Conservation (phyloP, 495 filamentous ascomycete species). For the Aspergillus haitiensis region DNA sequence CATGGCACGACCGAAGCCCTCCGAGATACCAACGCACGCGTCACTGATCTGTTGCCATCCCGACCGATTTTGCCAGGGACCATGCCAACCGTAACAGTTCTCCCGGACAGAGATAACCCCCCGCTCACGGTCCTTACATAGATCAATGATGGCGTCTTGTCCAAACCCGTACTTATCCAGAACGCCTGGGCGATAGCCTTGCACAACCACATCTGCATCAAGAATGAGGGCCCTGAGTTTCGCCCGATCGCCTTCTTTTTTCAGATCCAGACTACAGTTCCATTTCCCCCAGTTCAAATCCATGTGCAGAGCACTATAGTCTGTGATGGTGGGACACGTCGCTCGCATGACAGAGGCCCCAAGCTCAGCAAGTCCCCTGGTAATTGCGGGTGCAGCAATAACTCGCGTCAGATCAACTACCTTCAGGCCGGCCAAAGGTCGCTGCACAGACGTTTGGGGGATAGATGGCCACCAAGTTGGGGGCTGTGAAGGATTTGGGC, state of each 20-base stretch:
- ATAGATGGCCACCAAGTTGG: too few species aligned
- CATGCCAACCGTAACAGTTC: slow-evolving; percentile 60
- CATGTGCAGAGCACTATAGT: slow-evolving; percentile 44
- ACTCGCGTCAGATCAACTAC: too few species aligned
- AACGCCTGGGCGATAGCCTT: slow-evolving; percentile 39
- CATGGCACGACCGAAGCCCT: too few species aligned
- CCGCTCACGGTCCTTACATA: slow-evolving; percentile 44
- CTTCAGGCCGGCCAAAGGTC: too few species aligned
- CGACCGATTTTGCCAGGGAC: slow-evolving; percentile 34
- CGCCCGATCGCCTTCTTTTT: too few species aligned
- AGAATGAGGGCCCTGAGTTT: too few species aligned
- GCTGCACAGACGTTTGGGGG: background rate
- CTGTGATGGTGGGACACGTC: slow-evolving; percentile 44
- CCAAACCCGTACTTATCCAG: slow-evolving; percentile 55
- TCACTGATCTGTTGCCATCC: slow-evolving; percentile 54
- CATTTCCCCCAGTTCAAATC: slow-evolving; percentile 52
- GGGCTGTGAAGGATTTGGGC: too few species aligned
- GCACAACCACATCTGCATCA: too few species aligned
- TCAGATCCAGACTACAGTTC: too few species aligned
- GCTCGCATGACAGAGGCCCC: too few species aligned
- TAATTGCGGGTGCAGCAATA: too few species aligned
- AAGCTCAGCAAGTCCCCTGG: too few species aligned
- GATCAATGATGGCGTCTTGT: slow-evolving; percentile 47
- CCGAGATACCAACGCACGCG: slow-evolving; percentile 18
- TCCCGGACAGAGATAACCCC: slow-evolving; percentile 65